These are phyloP conservation scores for Microdochium trichocladiopsis DNA, from an alignment of 2,329 filamentous ascomycete species.

Conservation along the genomic window DNA sequence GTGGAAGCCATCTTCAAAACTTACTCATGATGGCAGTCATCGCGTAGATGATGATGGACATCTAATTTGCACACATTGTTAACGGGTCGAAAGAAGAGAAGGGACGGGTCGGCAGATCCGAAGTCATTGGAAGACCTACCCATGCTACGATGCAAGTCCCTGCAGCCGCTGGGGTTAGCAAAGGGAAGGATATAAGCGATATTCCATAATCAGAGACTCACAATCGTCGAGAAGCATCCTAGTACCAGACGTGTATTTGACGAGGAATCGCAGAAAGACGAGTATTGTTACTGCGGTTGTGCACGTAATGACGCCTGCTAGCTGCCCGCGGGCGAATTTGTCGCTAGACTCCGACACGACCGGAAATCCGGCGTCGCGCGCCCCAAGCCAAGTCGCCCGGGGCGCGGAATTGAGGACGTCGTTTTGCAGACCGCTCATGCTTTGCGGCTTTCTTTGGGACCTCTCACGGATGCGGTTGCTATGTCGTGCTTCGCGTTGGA, in stretches of 20 bases:
- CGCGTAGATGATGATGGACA: slow-evolving; percentile 1
- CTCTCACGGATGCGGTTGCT: no score
- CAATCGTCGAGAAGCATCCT: slow-evolving; percentile 5
- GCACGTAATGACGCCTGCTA: slow-evolving; percentile 8
- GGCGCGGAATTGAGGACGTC: neutral
- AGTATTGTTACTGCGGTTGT: slow-evolving; percentile 5
- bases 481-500: no score
- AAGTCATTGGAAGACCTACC: slow-evolving; percentile 1
- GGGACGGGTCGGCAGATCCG: no score
- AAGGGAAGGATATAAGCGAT: neutral
- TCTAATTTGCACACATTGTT: no score
- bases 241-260: slow-evolving; percentile 6
- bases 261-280: slow-evolving; percentile 8
- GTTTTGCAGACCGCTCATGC: no score
- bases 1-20: neutral
- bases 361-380: neutral
- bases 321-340: neutral
- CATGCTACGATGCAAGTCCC: slow-evolving; percentile 8
- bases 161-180: neutral
- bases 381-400: neutral
- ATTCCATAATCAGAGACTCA: neutral
- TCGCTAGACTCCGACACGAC: neutral
- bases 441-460: no score
- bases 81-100: no score
- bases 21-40: slow-evolving; percentile 4